Evolutionary conservation across 768 basidiomycete species (phyloP), one percentile per base, ranked within the genome.

Genomic region (Pulveroboletus frians): DNA sequence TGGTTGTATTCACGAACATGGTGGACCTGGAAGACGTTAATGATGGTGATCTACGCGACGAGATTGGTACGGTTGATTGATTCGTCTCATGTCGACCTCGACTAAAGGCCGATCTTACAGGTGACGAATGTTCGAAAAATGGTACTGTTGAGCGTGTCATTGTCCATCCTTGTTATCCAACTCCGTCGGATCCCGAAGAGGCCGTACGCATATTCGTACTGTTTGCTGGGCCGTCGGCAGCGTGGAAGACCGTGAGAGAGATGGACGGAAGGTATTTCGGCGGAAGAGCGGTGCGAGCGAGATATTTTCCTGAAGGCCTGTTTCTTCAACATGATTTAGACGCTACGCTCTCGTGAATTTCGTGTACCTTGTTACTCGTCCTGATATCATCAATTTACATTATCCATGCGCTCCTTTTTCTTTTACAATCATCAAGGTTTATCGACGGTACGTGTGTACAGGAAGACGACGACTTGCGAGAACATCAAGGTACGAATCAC

Each of bases 201-300:
- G 83, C 85, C 1, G 86, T 96, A 4, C 84, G 93, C 44, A 85
- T 97, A 46, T 98, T 96, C 63, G 86, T 97, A 14, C 71, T 88
- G 45, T 98, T 95, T 60, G 83, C 84, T 0, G 95, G 94, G 1
- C 89, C 90, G 5, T 93, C 79, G 0, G 95, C 92, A 10, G 95
- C 94, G 6, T 98, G 93, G 94, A 91, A 92, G 68, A 93, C 92
- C 0, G 90, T 94, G 3, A 80, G 92, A 41, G 92, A 95, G 65
- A 75, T 97, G 45, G 92, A 98, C 59, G 95, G 92, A 18, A 76
- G 94, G 26, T 95, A 80, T 64, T 98, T 97, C 62, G 93, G 88
- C 11, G 95, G 95, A 9, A 76, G 85, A 55, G 77, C 78, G 14
- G 88, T 95, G 27, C 75, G 85, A 38, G 92, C 92, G 36, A 74